phyloP scores from a whole-genome alignment of 371 early-diverging fungal genomes.

The Mortierella sp. region DNA sequence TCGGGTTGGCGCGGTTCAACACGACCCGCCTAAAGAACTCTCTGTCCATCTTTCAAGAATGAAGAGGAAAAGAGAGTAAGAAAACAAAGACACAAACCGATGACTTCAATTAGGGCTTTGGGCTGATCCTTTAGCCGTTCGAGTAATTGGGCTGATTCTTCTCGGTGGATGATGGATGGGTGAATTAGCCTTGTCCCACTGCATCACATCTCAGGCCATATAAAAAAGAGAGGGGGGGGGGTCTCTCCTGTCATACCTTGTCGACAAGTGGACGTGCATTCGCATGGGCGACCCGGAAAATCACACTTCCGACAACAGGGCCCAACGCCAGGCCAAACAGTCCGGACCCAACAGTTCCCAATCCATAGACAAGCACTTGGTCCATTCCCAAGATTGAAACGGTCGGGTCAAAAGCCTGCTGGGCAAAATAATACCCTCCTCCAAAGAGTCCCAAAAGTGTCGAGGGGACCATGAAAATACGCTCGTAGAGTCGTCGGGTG shows the following conservation, averaged over 20 bases:
- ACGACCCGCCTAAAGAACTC: slow-evolving; percentile 86
- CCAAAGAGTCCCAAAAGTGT: slow-evolving; percentile 70
- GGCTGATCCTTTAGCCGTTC: too few species aligned
- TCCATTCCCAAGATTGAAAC: slow-evolving; percentile 82
- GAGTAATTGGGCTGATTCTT: too few species aligned
- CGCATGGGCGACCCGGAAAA: slow-evolving; percentile 75
- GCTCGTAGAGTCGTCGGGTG: slow-evolving; percentile 79
- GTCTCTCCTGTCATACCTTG: slow-evolving; percentile 40
- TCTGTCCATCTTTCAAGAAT: slow-evolving; percentile 68
- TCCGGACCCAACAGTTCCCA: slow-evolving; percentile 74
- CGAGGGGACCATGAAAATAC: slow-evolving; percentile 73
- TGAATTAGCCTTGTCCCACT: background rate
- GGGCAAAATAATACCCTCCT: slow-evolving; percentile 78
- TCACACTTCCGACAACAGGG: slow-evolving; percentile 74
- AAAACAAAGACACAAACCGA: background rate
- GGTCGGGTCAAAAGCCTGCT: slow-evolving; percentile 86
- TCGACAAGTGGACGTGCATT: slow-evolving; percentile 72
- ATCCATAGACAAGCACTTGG: slow-evolving; percentile 76
- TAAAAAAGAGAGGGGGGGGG: too few species aligned
- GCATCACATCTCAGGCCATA: background rate
- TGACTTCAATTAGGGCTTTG: too few species aligned
- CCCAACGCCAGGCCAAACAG: slow-evolving; percentile 78
- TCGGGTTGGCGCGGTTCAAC: slow-evolving; percentile 84
- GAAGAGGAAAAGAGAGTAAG: background rate
- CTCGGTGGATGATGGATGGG: too few species aligned